Percentiles rank a stretch among this genome's conserved stretches.
Conservation (phyloP, 768 basidiomycete species). For the Pleurotus platypus region DNA sequence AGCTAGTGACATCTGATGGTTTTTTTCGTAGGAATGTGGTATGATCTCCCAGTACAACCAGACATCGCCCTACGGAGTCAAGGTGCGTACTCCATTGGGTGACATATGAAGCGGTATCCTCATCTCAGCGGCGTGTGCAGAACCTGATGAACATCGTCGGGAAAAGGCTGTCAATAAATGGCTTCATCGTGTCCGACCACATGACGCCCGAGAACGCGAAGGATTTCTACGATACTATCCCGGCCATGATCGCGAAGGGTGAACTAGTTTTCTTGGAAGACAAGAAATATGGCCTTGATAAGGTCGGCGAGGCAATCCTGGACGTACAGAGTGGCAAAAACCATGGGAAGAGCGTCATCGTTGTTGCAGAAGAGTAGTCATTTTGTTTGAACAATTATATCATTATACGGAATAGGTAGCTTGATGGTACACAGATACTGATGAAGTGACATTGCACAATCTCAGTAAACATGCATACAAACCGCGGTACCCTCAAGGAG, state of each 20-base stretch:
- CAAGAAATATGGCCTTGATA: conserved; percentile 38
- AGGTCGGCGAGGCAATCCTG: conserved; percentile 27
- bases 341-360: conserved; percentile 5
- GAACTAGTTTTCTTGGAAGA: conserved; percentile 47
- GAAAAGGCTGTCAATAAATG: conserved; percentile 35
- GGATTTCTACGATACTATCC: conserved; percentile 39
- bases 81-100: background rate
- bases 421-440: no score
- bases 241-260: conserved; percentile 37
- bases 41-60: conserved; percentile 11
- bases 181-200: conserved; percentile 26
- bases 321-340: conserved; percentile 6
- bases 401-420: no score
- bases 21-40: background rate
- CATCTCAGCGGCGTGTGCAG: conserved; percentile 16
- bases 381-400: no score
- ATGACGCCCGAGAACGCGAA: conserved; percentile 30
- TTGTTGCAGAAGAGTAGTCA: background rate
- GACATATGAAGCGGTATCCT: background rate
- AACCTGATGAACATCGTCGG: conserved; percentile 34
- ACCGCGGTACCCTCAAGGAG: no score
- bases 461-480: no score
- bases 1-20: background rate
- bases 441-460: no score
- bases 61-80: conserved; percentile 9